These are phyloP conservation scores for Dispira simplex DNA, from an alignment of 192 early-diverging fungal species.

Conservation along the genomic window DNA sequence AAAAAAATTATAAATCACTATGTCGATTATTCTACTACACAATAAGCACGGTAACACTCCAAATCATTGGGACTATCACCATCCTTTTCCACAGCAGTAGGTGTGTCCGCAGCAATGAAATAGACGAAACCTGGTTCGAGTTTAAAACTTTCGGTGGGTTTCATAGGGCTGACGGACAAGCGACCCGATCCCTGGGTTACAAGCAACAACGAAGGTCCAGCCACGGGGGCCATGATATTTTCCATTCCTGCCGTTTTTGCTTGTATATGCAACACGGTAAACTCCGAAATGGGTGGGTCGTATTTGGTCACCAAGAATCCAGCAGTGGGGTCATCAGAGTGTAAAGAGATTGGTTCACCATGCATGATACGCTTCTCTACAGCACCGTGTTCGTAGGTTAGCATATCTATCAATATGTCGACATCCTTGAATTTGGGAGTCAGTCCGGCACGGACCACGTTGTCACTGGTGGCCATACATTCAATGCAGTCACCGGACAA, in stretches of 20 bases:
- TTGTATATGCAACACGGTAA: constrained; percentile 57
- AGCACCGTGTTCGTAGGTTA: constrained; percentile 84
- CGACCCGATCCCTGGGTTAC: constrained; percentile 61
- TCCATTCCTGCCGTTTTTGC: constrained; percentile 32
- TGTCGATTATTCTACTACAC: constrained; percentile 12
- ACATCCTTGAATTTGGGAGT: constrained; percentile 93
- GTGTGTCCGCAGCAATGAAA: constrained; percentile 51
- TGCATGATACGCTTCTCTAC: constrained; percentile 14
- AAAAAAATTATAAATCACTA: not conserved
- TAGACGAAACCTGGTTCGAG: constrained; percentile 57
- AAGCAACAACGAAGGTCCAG: constrained; percentile 77
- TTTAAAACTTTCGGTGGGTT: constrained; percentile 15
- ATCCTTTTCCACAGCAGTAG: constrained; percentile 24
- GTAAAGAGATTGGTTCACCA: not conserved
- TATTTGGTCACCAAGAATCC: constrained; percentile 35
- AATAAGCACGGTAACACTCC: constrained; percentile 30
- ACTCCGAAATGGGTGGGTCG: constrained; percentile 95
- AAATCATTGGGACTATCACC: constrained; percentile 14
- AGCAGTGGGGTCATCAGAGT: not conserved
- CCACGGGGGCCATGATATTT: constrained; percentile 28
- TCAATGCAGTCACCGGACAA: constrained; percentile 94
- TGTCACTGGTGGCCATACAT: constrained; percentile 97
- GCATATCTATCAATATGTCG: constrained; percentile 71
- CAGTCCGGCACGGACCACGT: constrained; percentile 90
- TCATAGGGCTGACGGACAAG: constrained; percentile 19